Conservation (phyloP, 2,329 filamentous ascomycete species). For the Phialophora expanda region DNA sequence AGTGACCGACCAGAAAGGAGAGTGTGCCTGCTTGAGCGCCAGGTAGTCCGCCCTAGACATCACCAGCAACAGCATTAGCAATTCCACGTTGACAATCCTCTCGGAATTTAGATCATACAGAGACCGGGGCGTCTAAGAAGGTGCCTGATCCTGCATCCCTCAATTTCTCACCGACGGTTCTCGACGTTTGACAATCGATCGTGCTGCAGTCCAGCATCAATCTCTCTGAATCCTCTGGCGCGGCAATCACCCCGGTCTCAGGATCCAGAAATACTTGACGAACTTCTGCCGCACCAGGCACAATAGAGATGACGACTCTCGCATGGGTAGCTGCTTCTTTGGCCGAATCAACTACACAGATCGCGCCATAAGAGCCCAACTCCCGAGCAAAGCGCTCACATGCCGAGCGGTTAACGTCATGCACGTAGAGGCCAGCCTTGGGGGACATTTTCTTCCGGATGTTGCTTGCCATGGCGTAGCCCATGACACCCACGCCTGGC, state of each 20-base stretch:
- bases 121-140: slow-evolving; percentile 16
- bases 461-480: slow-evolving; percentile 11
- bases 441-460: slow-evolving; percentile 6
- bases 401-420: background rate
- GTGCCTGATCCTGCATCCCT: slow-evolving; percentile 5
- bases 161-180: slow-evolving; percentile 8
- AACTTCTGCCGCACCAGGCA: slow-evolving; percentile 10
- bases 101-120: background rate
- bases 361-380: slow-evolving; percentile 4
- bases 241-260: slow-evolving; percentile 12
- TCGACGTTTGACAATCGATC: slow-evolving; percentile 9
- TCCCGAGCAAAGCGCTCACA: background rate
- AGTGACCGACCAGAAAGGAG: slow-evolving; percentile 14
- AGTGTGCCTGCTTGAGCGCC: slow-evolving; percentile 11
- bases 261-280: slow-evolving; percentile 17
- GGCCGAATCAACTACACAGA: slow-evolving; percentile 11
- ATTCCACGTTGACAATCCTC: background rate
- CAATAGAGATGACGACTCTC: slow-evolving; percentile 14
- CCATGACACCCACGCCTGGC: slow-evolving; percentile 14
- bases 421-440: background rate
- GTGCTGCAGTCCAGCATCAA: slow-evolving; percentile 21
- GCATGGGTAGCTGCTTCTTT: slow-evolving; percentile 14
- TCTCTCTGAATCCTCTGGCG: slow-evolving; percentile 5
- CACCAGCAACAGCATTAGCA: background rate
- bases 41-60: slow-evolving; percentile 7